These are phyloP conservation scores for Melanomma pulvis-pyrius DNA, from an alignment of 495 filamentous ascomycete genomes.

Conservation along the genomic window DNA sequence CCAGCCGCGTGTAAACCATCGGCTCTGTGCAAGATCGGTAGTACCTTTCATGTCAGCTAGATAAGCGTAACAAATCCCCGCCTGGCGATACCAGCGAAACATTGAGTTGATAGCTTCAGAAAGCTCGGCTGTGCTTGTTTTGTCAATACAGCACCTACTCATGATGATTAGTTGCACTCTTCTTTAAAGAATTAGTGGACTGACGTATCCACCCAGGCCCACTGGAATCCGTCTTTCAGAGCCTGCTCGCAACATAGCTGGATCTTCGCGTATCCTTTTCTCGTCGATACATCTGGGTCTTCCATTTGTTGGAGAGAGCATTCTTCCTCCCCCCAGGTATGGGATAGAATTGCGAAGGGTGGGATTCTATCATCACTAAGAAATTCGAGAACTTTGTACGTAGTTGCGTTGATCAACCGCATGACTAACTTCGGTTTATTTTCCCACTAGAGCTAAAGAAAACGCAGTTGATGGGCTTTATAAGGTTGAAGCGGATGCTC, in stretches of 20 bases:
- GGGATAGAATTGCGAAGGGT: too few relatives aligned
- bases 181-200: too few relatives aligned
- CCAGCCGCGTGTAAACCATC: slow-evolving; percentile 38
- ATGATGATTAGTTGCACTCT: too few relatives aligned
- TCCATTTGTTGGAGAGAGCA: too few relatives aligned
- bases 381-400: too few relatives aligned
- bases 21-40: not conserved
- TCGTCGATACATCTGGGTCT: not conserved
- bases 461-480: too few relatives aligned
- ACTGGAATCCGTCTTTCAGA: not conserved
- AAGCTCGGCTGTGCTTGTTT: slow-evolving; percentile 23
- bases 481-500: too few relatives aligned
- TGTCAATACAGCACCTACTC: slow-evolving; percentile 37
- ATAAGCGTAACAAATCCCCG: slow-evolving; percentile 7
- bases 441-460: too few relatives aligned
- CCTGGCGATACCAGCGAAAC: slow-evolving; percentile 15
- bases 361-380: too few relatives aligned
- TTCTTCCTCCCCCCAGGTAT: too few relatives aligned
- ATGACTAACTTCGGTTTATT: too few relatives aligned
- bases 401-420: too few relatives aligned
- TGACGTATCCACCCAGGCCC: not conserved
- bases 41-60: slow-evolving; percentile 4
- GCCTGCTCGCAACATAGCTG: not conserved
- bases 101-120: slow-evolving; percentile 1
- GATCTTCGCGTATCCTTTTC: not conserved